Conservation (phyloP, 148 eudicot genomes). For the Diospyros kaki region DNA sequence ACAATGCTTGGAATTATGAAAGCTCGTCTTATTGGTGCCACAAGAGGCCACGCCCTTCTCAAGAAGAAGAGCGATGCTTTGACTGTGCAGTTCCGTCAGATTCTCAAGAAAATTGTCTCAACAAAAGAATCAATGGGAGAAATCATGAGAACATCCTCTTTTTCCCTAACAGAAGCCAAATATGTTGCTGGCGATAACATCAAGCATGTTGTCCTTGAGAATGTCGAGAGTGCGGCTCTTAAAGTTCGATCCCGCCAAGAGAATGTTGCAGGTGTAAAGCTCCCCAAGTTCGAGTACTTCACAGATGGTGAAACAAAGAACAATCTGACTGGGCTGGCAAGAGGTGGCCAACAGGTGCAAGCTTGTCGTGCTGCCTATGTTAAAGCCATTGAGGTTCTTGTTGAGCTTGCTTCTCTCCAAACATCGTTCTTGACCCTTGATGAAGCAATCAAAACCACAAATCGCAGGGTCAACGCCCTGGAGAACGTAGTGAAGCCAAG, state of each 20-base stretch:
- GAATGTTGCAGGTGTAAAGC: constrained; percentile 78
- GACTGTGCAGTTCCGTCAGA: constrained; percentile 71
- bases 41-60: constrained; percentile 79
- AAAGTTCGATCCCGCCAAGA: constrained; percentile 67
- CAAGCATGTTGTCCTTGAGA: constrained; percentile 66
- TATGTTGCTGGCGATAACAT: constrained; percentile 81
- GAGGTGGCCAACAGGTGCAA: constrained; percentile 81
- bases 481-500: constrained; percentile 79
- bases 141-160: constrained; percentile 58
- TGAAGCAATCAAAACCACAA: constrained; percentile 81
- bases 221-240: constrained; percentile 56
- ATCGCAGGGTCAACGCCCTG: constrained; percentile 76
- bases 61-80: constrained; percentile 82
- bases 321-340: constrained; percentile 69
- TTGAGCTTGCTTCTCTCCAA: constrained; percentile 78
- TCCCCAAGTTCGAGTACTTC: constrained; percentile 70
- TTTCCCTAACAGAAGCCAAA: constrained; percentile 72
- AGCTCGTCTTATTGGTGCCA: constrained; percentile 76
- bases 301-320: constrained; percentile 67
- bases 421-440: constrained; percentile 83
- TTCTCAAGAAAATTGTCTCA: constrained; percentile 67
- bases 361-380: constrained; percentile 61
- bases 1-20: constrained; percentile 75
- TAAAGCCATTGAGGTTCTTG: constrained; percentile 74
- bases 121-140: constrained; percentile 81